Conservation (phyloP, 2,329 filamentous ascomycete species). For the Penicillium sp. region DNA sequence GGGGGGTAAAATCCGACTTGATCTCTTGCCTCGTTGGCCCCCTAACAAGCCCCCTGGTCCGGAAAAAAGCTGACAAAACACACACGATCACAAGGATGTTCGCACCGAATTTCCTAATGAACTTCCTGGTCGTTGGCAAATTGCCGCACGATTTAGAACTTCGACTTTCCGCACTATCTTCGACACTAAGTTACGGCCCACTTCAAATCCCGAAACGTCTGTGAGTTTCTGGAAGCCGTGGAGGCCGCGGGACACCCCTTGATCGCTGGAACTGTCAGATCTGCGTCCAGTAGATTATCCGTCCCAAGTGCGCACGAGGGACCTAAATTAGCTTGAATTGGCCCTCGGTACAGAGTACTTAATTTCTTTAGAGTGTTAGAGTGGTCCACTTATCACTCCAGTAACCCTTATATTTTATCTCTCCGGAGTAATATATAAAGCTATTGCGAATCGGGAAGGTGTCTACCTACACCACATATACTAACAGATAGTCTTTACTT, state of each 20-base stretch:
- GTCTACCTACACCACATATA: background rate
- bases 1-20: background rate
- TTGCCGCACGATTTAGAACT: background rate
- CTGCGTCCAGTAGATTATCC: background rate
- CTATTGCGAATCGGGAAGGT: slow-evolving; percentile 7
- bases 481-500: background rate
- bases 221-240: slow-evolving; percentile 5
- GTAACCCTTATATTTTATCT: background rate
- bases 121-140: background rate
- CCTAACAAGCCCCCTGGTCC: background rate
- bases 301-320: background rate
- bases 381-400: slow-evolving; percentile 1
- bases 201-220: slow-evolving; percentile 4
- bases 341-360: background rate
- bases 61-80: background rate
- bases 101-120: background rate
- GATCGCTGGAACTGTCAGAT: slow-evolving; percentile 11
- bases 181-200: slow-evolving; percentile 5
- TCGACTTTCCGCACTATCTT: background rate
- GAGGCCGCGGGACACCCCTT: slow-evolving; percentile 6
- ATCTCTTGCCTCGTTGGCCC: background rate
- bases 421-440: background rate
- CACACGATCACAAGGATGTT: background rate
- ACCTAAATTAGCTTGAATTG: background rate
- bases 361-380: background rate